Evolutionary conservation across 805 yeast genomes (phyloP).

Genomic region (Candida dendrica): DNA sequence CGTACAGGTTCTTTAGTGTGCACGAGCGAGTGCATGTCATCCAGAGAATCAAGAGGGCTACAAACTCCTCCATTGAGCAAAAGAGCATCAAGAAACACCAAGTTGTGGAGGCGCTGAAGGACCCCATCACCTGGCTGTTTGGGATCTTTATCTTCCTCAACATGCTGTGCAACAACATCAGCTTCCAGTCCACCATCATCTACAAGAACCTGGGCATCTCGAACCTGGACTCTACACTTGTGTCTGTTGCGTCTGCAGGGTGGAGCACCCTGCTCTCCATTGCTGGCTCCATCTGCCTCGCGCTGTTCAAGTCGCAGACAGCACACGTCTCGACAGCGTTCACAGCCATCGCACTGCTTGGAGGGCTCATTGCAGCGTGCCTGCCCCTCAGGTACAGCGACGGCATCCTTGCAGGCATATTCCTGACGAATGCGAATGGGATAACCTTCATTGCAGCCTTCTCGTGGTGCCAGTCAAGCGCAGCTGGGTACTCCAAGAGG

Average conservation of each 20-base stretch:
- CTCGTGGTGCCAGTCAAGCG: constrained; percentile 12
- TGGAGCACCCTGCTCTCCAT: constrained; percentile 22
- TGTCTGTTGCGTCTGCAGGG: constrained; percentile 33
- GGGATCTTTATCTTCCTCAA: constrained; percentile 28
- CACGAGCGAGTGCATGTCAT: constrained; percentile 37
- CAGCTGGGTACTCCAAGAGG: constrained; percentile 39
- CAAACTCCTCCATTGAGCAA: constrained; percentile 32
- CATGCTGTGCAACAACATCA: constrained; percentile 39
- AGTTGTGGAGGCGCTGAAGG: constrained; percentile 31
- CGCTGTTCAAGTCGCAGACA: constrained; percentile 23
- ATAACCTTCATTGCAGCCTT: constrained; percentile 20
- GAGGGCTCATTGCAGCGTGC: constrained; percentile 32
- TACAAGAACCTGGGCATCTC: constrained; percentile 30
- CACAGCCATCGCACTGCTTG: constrained; percentile 16
- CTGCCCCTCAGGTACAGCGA: constrained; percentile 29
- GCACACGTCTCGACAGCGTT: constrained; percentile 19
- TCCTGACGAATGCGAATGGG: constrained; percentile 23
- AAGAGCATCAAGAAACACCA: constrained; percentile 33
- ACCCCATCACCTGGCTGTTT: constrained; percentile 29
- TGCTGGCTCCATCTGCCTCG: constrained; percentile 23
- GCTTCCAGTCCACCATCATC: constrained; percentile 38
- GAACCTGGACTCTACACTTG: constrained; percentile 37
- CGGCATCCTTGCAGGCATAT: constrained; percentile 25
- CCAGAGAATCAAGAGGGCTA: constrained; percentile 28
- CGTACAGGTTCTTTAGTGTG: constrained; percentile 30